Percentiles rank a stretch among this genome's conserved stretches.
These are phyloP conservation scores for Scheffersomyces insectosa DNA, from an alignment of 1,139 yeast genomes.

Conservation along the genomic window DNA sequence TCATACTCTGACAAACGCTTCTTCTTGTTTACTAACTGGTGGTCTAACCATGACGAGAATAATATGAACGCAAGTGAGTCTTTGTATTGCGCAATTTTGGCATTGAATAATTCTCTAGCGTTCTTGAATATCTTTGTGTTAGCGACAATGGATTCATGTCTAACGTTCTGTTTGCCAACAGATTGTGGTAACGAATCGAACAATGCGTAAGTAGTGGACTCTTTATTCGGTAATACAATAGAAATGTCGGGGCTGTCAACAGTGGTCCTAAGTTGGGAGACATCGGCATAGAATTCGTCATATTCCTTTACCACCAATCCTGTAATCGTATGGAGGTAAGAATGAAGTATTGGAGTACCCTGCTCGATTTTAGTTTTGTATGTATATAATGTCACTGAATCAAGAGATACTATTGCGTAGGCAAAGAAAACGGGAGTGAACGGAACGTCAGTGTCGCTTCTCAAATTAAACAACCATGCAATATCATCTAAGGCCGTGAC, in stretches of 20 bases:
- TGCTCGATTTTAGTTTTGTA: constrained; percentile 32
- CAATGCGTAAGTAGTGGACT: constrained; percentile 36
- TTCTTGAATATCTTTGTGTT: constrained; percentile 41
- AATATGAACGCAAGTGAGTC: constrained; percentile 45
- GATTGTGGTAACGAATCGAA: constrained; percentile 31
- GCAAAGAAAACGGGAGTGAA: constrained; percentile 54
- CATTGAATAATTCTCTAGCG: constrained; percentile 37
- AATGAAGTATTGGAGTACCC: constrained; percentile 12
- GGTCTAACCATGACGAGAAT: constrained; percentile 45
- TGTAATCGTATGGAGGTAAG: constrained; percentile 29
- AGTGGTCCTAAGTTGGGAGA: constrained; percentile 22
- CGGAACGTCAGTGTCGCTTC: constrained; percentile 46
- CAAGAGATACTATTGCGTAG: constrained; percentile 38
- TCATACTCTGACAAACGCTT: constrained; percentile 36
- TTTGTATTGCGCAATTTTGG: constrained; percentile 43
- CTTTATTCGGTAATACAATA: constrained; percentile 34
- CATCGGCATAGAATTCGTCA: constrained; percentile 31
- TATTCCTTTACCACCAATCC: constrained; percentile 33
- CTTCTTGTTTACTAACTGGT: constrained; percentile 29
- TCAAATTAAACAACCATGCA: constrained; percentile 55
- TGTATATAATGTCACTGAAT: constrained; percentile 36
- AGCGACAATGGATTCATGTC: constrained; percentile 35
- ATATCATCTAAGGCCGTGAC: constrained; percentile 52
- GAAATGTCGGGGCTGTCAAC: constrained; percentile 15
- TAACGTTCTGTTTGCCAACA: constrained; percentile 23